These are phyloP conservation scores for Daldinia loculata DNA, from an alignment of 495 filamentous ascomycete genomes.

Conservation along the genomic window DNA sequence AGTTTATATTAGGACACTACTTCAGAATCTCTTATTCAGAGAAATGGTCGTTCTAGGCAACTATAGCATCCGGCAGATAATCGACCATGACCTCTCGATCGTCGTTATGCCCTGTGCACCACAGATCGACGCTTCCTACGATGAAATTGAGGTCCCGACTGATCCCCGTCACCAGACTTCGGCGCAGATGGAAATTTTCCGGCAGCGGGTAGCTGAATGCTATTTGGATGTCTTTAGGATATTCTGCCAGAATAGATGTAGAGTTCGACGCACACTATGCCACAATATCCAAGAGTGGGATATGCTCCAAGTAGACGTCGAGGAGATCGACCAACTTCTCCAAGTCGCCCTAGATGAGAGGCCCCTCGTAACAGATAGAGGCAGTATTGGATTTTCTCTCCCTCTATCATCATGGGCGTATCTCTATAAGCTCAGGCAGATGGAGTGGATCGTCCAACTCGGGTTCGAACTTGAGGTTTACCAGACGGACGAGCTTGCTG, in stretches of 20 bases:
- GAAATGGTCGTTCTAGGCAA: conserved; percentile 71
- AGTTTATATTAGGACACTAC: conserved; percentile 81
- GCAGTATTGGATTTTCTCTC: conserved; percentile 56
- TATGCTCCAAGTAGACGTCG: conserved; percentile 81
- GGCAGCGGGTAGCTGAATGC: conserved; percentile 74
- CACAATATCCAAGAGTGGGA: conserved; percentile 88
- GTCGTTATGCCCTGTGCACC: conserved; percentile 75
- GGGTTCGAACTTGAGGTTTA: conserved; percentile 97
- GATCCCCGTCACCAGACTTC: conserved; percentile 81
- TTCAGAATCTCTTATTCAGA: conserved; percentile 79
- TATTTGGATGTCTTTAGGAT: conserved; percentile 84
- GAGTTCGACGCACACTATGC: conserved; percentile 81
- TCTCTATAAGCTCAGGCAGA: conserved; percentile 83
- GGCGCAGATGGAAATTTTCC: conserved; percentile 80
- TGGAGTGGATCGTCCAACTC: conserved; percentile 88
- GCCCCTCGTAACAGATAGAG: conserved; percentile 55
- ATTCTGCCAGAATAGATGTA: conserved; percentile 88
- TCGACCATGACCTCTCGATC: conserved; percentile 81
- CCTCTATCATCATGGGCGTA: conserved; percentile 90
- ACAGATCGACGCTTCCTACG: conserved; percentile 75
- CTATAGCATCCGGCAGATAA: conserved; percentile 73
- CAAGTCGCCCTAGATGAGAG: conserved; percentile 69
- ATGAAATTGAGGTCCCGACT: conserved; percentile 76
- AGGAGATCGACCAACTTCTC: conserved; percentile 78
- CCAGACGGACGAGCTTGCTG: conserved; percentile 81